Percentiles rank a stretch among this genome's conserved stretches.
phyloP scores from a whole-genome alignment of 106 monocot species.

The Acorus calamus region DNA sequence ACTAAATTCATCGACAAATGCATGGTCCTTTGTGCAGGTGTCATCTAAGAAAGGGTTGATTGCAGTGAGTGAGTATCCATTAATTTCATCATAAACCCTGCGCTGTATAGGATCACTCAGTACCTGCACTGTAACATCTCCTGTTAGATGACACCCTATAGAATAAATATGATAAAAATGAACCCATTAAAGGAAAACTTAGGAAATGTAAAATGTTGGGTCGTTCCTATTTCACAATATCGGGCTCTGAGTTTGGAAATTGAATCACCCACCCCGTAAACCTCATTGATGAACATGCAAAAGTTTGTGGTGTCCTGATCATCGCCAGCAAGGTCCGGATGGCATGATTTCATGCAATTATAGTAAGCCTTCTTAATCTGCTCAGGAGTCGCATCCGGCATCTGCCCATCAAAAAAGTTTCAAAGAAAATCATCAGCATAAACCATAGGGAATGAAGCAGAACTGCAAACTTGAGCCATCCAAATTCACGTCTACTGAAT shows the following conservation, averaged over 20 bases:
- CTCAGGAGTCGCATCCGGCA: slow-evolving; percentile 84
- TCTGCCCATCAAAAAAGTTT: slow-evolving; percentile 21
- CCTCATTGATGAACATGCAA: slow-evolving; percentile 96
- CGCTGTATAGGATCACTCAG: slow-evolving; percentile 92
- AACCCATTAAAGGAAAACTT: not conserved
- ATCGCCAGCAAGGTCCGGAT: slow-evolving; percentile 88
- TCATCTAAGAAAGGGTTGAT: slow-evolving; percentile 89
- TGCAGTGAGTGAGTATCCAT: slow-evolving; percentile 78
- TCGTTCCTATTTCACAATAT: not conserved
- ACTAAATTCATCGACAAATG: slow-evolving; percentile 96
- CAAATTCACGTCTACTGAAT: no score
- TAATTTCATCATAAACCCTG: slow-evolving; percentile 92
- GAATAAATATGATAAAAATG: no score
- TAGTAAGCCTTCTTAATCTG: slow-evolving; percentile 98
- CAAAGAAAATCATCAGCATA: not conserved
- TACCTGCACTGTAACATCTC: slow-evolving; percentile 56
- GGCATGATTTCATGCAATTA: slow-evolving; percentile 95
- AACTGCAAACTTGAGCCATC: no score
- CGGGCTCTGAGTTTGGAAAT: slow-evolving; percentile 1
- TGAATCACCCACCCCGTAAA: slow-evolving; percentile 52
- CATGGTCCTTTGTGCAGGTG: slow-evolving; percentile 60
- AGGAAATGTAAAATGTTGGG: not conserved
- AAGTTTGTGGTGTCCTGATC: slow-evolving; percentile 81
- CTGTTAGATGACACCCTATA: slow-evolving; percentile 13
- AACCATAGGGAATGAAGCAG: not conserved